phyloP scores from a whole-genome alignment of 345 rosid genomes.

The Eucalyptus dawsonii region DNA sequence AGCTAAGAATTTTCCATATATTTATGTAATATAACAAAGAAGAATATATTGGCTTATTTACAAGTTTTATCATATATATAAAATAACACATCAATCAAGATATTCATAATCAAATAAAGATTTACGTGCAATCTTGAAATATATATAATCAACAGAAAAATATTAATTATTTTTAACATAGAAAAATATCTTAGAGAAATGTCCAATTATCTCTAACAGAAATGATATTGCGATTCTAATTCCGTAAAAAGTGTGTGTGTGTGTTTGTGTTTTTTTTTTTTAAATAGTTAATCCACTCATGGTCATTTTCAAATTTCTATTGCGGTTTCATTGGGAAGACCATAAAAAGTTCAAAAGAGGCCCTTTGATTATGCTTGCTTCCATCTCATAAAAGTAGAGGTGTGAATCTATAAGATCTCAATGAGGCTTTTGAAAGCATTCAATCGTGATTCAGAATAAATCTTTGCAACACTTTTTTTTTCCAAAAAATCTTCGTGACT shows the following conservation, averaged over 20 bases:
- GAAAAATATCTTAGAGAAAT: too few species aligned
- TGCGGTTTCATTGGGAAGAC: neutral
- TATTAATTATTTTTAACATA: too few species aligned
- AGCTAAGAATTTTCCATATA: neutral
- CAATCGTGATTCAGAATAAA: neutral
- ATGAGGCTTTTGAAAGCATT: neutral
- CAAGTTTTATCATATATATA: neutral
- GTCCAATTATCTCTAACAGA: too few species aligned
- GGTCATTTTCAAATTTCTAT: neutral
- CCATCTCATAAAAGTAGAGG: neutral
- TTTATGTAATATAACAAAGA: neutral
- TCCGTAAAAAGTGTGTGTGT: too few species aligned
- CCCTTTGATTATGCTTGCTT: neutral
- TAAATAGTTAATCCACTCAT: neutral
- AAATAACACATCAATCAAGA: neutral
- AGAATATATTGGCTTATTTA: neutral
- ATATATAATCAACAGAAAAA: too few species aligned
- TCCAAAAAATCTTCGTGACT: neutral
- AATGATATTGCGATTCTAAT: too few species aligned
- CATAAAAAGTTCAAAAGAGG: neutral
- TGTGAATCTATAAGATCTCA: neutral
- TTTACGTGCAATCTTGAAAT: too few species aligned
- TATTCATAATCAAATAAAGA: too few species aligned
- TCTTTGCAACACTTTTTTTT: neutral
- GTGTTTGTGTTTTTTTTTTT: neutral